Base-by-base conservation (phyloP, 768 basidiomycete species). In the Pholiota microspora region DNA sequence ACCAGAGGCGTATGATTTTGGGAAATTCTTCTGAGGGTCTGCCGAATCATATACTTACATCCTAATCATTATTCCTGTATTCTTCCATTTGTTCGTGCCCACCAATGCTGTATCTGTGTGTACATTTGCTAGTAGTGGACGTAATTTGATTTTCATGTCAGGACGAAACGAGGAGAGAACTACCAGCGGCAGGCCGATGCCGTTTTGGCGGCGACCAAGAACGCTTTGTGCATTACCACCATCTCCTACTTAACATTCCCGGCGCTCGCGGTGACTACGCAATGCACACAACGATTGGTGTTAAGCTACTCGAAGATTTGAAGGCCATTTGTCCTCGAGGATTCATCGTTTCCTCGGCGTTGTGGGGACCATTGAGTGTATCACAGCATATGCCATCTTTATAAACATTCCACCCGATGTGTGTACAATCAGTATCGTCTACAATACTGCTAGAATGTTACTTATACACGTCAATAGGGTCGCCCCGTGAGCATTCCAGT, bases 1-100 rank as follows among this genome's bases (percentile, higher is more conserved):
- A 29, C 53, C 60, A 29, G 61, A 77, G 63, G 77, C 74, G 25
- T 86, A 86, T 64, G 79, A 83, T 64, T 87, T 87, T 64, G 72
- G 73, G 32, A 75, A 77, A 63, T 85, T 82, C 71, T 85, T 85
- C 67, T 76, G 55, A 62, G 18, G 10, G n/a, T n/a, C n/a, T n/a
- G n/a, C 44, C 48, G 32, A 44, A 34, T 38, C 45, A 40, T 28
- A 23, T 12, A 35, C 27, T 49, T n/a, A n/a, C 24, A 18, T 53
- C 16, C 42, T 57, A 32, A 46, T 38, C 35, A 44, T 54, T 47
- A 32, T 21, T 45, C 40, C 18, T 15, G 34, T 18, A 12, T 24
- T 40, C 32, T 51, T 35, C 36, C 42, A 31, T 46, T n/a, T 46
- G 31, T 45, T 38, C 21, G 12, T 32, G 32, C 42, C 24, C 29